phyloP scores from a whole-genome alignment of 345 rosid species.

The Eutrema japonicum region DNA sequence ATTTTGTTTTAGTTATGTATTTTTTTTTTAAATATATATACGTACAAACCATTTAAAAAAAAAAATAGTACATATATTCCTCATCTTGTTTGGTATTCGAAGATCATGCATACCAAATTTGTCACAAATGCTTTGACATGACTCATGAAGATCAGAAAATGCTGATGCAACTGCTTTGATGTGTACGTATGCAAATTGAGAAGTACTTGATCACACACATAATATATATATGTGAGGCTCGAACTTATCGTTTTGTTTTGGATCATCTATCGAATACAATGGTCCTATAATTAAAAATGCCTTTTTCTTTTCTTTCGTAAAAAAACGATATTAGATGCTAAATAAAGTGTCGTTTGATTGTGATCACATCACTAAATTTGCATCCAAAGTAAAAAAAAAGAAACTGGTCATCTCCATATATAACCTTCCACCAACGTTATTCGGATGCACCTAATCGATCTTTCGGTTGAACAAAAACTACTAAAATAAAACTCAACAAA shows the following conservation, averaged over 20 bases:
- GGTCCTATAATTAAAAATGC: neutral
- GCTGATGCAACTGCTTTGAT: conserved; percentile 32
- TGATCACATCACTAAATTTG: conserved; percentile 32
- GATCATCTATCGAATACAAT: conserved; percentile 32
- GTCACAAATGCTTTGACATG: conserved; percentile 30
- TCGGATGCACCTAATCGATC: conserved; percentile 14
- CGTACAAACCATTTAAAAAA: no score
- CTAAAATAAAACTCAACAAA: neutral
- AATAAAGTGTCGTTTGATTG: conserved; percentile 16
- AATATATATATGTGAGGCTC: conserved; percentile 9
- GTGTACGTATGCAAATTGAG: conserved; percentile 34
- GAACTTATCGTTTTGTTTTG: conserved; percentile 33
- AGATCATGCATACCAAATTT: conserved; percentile 18
- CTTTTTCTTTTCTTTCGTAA: neutral
- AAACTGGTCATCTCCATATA: neutral
- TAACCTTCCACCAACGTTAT: conserved; percentile 5
- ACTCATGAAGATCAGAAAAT: conserved; percentile 3
- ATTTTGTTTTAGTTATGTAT: neutral
- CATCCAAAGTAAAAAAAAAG: conserved; percentile 16
- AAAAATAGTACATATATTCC: neutral
- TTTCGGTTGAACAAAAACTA: conserved; percentile 6
- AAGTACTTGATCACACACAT: conserved; percentile 30
- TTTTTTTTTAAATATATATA: no score
- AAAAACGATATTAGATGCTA: conserved; percentile 7
- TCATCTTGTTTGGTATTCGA: conserved; percentile 2